A percentile compares a stretch with the other conserved stretches of the same genome.
Conservation (phyloP, 768 basidiomycete species). For the Auriscalpium orientale region DNA sequence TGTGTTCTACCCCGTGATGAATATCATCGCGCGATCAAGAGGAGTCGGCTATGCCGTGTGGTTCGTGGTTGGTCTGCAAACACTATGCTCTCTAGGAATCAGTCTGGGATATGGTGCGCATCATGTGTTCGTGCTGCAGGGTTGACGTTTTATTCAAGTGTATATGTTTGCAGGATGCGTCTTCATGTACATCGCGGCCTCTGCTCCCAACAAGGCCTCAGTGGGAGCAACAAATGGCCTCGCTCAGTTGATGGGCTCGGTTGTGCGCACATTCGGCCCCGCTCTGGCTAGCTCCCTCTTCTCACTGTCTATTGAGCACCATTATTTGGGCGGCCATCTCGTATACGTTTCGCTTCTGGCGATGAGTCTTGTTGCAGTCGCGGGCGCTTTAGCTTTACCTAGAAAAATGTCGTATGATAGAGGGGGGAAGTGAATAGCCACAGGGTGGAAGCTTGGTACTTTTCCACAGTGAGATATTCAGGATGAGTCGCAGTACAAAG, state of each 20-base stretch:
- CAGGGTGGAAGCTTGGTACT: too few relatives aligned
- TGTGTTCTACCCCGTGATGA: slow-evolving; percentile 19
- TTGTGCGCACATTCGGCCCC: slow-evolving; percentile 43
- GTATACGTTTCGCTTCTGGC: slow-evolving; percentile 18
- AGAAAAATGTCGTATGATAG: too few relatives aligned
- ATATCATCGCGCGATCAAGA: background rate
- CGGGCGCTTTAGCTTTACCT: background rate
- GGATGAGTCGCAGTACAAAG: too few relatives aligned
- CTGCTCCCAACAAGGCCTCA: slow-evolving; percentile 19
- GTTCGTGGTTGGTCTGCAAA: slow-evolving; percentile 15
- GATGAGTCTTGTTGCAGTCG: background rate
- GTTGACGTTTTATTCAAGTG: background rate
- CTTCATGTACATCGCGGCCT: slow-evolving; percentile 24
- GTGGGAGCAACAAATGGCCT: slow-evolving; percentile 47
- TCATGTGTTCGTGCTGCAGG: background rate
- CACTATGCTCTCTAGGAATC: background rate
- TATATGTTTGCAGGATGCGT: slow-evolving; percentile 10
- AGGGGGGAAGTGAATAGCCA: too few relatives aligned
- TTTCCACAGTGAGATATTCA: too few relatives aligned
- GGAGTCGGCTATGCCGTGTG: slow-evolving; percentile 30
- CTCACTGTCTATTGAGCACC: slow-evolving; percentile 36
- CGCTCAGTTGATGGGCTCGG: slow-evolving; percentile 42
- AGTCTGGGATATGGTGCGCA: slow-evolving; percentile 29
- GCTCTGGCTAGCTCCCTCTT: slow-evolving; percentile 45
- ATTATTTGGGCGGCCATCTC: slow-evolving; percentile 35